A percentile compares a stretch with the other conserved stretches of the same genome.
These are phyloP conservation scores for Cryptococcus sp. DNA, from an alignment of 1,284 basidiomycete genomes.

Conservation along the genomic window DNA sequence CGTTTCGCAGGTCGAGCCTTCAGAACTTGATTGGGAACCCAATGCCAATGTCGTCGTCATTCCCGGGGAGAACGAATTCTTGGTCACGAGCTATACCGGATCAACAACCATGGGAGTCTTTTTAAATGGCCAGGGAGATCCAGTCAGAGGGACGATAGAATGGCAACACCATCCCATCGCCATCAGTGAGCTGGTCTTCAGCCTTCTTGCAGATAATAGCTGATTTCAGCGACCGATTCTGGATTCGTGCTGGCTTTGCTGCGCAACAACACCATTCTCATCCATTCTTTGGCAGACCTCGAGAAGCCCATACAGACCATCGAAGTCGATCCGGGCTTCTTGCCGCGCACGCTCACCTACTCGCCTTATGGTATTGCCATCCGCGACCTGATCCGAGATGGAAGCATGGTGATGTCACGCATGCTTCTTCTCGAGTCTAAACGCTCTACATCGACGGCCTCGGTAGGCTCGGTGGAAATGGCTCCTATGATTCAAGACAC, in stretches of 20 bases:
- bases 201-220: background rate
- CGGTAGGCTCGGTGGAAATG: background rate
- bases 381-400: conserved; percentile 39
- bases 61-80: conserved; percentile 65
- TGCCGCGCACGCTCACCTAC: conserved; percentile 33
- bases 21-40: conserved; percentile 37
- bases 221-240: conserved; percentile 65
- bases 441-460: background rate
- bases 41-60: conserved; percentile 73
- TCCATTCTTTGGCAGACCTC: conserved; percentile 75
- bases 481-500: conserved; percentile 1
- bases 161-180: conserved; percentile 74
- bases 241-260: conserved; percentile 74
- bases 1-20: conserved; percentile 61
- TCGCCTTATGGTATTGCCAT: conserved; percentile 46
- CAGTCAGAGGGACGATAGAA: conserved; percentile 78
- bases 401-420: conserved; percentile 28
- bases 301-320: conserved; percentile 64
- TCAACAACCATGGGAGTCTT: conserved; percentile 73
- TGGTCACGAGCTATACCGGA: conserved; percentile 57
- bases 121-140: conserved; percentile 75
- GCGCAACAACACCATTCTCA: conserved; percentile 69
- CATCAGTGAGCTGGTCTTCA: conserved; percentile 54
- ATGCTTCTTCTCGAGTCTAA: conserved; percentile 22
- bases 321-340: conserved; percentile 50